Base-by-base conservation (phyloP, 164 flowering plant species). In the Dillenia suffruticosa region DNA sequence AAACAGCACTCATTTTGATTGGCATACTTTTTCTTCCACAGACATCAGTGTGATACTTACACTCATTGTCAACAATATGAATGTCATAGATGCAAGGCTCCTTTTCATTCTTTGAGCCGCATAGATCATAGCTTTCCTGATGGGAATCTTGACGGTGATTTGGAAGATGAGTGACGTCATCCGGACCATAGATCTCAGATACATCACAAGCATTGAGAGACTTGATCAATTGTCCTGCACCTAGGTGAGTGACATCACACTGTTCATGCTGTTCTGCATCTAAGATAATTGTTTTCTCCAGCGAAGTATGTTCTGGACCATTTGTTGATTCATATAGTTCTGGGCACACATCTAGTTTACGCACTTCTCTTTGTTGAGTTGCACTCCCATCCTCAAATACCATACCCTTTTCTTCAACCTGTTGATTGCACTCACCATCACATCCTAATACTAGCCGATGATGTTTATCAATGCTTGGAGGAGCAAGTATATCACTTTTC, bases 51-150 rank as follows among this genome's bases (percentile, higher is more conserved):
- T 16, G 46, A 54, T 26, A 26, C 15, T 60, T 59, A 14, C 66
- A 50, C 17, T 71, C 73, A 63, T 79, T 74, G 69, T 67, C 86
- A 72, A 84, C 65, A 5, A 82, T 87, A 76, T 81, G 95, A 66
- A 92, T 85, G 79, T 90, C 96, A 68, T 69, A 73, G 63, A 82
- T 67, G 62, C 58, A 66, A 45, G 72, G 55, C 59, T 82, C 82
- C 17, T 58, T 56, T 47, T 72, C 81, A 59, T 32, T 22, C 51
- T 66, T 54, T 52, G 65, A 59, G 58, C 68, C n/a, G 32, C 49
- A 58, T 54, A 32, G 40, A 32, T 32, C 40, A 32, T 32, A 4
- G 40, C 40, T 32, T 4, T 32, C 40, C 22, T 24, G 49, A 57
- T 9, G 12, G 48, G 56, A 15, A 32, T 17, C 66, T 52, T 70